phyloP scores from a whole-genome alignment of 768 basidiomycete species.

The Agrocybe chaxingu region DNA sequence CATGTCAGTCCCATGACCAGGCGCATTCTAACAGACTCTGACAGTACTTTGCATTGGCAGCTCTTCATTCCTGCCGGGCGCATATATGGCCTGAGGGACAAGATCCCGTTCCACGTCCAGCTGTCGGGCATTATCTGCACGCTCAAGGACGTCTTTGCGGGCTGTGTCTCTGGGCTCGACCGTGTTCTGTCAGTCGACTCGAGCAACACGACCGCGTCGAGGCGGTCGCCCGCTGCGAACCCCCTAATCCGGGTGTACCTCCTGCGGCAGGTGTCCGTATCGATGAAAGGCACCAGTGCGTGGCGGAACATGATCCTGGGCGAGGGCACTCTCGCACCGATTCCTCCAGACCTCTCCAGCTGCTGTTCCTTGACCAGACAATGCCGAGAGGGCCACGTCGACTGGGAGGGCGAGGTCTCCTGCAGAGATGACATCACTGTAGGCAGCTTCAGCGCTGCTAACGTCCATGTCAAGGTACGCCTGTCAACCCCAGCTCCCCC shows the following conservation, averaged over 20 bases:
- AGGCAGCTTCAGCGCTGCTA: slow-evolving; percentile 44
- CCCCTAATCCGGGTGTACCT: slow-evolving; percentile 46
- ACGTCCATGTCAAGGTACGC: slow-evolving; percentile 40
- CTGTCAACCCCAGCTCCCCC: neutral
- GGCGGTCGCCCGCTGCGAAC: slow-evolving; percentile 10
- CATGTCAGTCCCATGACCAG: slow-evolving; percentile 38
- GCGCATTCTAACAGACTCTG: slow-evolving; percentile 1
- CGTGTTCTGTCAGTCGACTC: slow-evolving; percentile 21
- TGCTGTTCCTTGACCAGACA: slow-evolving; percentile 17
- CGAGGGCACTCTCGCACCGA: slow-evolving; percentile 45
- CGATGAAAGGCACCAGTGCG: slow-evolving; percentile 30
- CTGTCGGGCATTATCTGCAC: slow-evolving; percentile 44
- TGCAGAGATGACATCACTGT: slow-evolving; percentile 32
- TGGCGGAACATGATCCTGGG: slow-evolving; percentile 41
- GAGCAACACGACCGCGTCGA: slow-evolving; percentile 11
- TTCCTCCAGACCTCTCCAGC: slow-evolving; percentile 33
- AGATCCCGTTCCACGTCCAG: slow-evolving; percentile 66
- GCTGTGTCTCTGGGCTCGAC: slow-evolving; percentile 19
- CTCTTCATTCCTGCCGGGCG: slow-evolving; percentile 57
- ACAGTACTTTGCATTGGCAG: slow-evolving; percentile 26
- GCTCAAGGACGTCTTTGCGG: slow-evolving; percentile 40
- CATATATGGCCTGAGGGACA: slow-evolving; percentile 50
- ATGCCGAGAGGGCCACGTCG: slow-evolving; percentile 39
- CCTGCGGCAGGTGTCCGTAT: slow-evolving; percentile 44
- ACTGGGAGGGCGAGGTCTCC: slow-evolving; percentile 58